Base-by-base conservation (phyloP, 768 basidiomycete species). In the Lactarius tabidus region DNA sequence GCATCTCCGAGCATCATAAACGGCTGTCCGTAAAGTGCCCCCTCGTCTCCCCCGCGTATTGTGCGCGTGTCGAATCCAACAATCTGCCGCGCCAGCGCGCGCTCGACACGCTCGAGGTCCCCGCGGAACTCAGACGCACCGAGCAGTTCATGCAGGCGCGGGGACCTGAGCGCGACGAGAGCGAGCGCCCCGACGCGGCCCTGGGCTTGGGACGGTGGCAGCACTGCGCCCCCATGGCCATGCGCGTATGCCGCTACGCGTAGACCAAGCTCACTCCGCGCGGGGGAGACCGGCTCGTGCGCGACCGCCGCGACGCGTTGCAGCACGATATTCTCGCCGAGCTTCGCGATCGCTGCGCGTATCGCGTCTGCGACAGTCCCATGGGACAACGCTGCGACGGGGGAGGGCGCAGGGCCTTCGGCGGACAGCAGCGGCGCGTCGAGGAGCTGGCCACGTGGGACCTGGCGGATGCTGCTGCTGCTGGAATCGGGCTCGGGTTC, bases 281-380 rank as follows among this genome's bases (percentile, higher is more conserved):
- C 6, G 38, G 17, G 57, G 69, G 59, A 74, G 65, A 76, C 76
- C 74, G 67, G 70, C 43, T 66, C 64, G 35, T 53, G 67, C 31
- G 54, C 63, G 31, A 70, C 67, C 35, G 55, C 64, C 43, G 45
- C 60, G 3, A 86, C 92, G 62, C 92, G 81, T 60, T 84, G 83
- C 20, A 94, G 73, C 0, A 82, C 79, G 55, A 94, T 83, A 67
- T 90, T 93, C 74, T 95, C 90, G 67, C 93, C 89, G 60, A 92
- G 82, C 77, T 89, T 85, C 64, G 89, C 81, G 68, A 92, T 85
- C 55, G 86, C 74, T 72, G 89, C 83, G 60, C 82, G 84, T 71
- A 93, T 87, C 62, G 90, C 82, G 67, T 77, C 78, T 18, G 78
- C 80, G 7, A 92, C 85, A 8, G 87, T 86, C 51, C 75, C 67